A percentile compares a stretch with the other conserved stretches of the same genome.
Conservation (phyloP, 192 early-diverging fungal species). For the Mortierella antarctica region DNA sequence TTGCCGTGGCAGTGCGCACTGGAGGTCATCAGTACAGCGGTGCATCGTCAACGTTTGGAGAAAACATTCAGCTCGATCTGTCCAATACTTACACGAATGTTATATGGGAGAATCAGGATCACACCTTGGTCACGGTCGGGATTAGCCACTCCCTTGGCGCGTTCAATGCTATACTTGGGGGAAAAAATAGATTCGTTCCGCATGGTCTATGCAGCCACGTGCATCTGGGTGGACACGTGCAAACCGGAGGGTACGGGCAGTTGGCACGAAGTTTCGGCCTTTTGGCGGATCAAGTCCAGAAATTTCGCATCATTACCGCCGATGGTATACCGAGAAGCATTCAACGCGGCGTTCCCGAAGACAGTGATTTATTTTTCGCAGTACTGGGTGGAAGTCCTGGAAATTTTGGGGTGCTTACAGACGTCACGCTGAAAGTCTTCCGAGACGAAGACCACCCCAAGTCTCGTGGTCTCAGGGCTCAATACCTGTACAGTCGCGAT, state of each 20-base stretch:
- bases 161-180: constrained; percentile 36
- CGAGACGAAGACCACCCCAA: constrained; percentile 33
- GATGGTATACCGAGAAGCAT: constrained; percentile 20
- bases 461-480: constrained; percentile 32
- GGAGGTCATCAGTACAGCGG: constrained; percentile 49
- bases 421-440: constrained; percentile 26
- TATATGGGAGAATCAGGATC: constrained; percentile 32
- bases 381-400: constrained; percentile 51
- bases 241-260: constrained; percentile 50
- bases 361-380: constrained; percentile 41
- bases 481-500: constrained; percentile 3
- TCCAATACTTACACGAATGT: constrained; percentile 40
- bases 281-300: constrained; percentile 51
- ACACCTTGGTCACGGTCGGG: constrained; percentile 29
- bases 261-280: constrained; percentile 46
- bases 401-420: constrained; percentile 53
- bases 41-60: constrained; percentile 30
- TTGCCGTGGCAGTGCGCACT: constrained; percentile 41
- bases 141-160: constrained; percentile 26
- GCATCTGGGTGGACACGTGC: constrained; percentile 45
- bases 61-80: constrained; percentile 48
- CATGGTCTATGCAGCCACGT: constrained; percentile 38
- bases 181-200: constrained; percentile 31
- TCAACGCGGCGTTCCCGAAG: not conserved
- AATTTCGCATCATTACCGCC: constrained; percentile 51